Evolutionary conservation across 257 asterid species (phyloP).

Genomic region (Solanum gracilifrons): DNA sequence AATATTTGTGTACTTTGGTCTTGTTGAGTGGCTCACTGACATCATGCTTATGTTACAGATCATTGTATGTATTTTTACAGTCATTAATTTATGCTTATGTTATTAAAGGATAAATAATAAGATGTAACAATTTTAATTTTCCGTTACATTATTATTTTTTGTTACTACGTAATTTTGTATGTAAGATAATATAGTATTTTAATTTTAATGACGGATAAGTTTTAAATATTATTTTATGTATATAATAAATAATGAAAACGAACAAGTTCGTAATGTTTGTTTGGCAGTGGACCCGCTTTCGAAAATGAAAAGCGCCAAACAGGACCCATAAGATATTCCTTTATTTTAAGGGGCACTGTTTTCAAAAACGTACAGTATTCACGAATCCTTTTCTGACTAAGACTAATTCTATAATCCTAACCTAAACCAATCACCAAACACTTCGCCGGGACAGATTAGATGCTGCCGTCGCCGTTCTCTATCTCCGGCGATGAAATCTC

Average conservation of each 20-base stretch:
- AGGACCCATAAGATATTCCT: neutral
- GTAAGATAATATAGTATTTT: too few species aligned
- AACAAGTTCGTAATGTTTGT: neutral
- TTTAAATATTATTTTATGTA: too few species aligned
- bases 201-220: too few species aligned
- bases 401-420: neutral
- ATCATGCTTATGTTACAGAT: too few species aligned
- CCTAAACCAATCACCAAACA: slow-evolving; percentile 9
- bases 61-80: too few species aligned
- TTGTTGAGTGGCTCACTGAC: too few species aligned
- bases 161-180: too few species aligned
- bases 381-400: neutral
- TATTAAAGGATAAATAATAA: too few species aligned
- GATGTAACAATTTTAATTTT: too few species aligned
- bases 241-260: neutral
- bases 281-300: neutral
- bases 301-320: neutral
- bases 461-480: slow-evolving; percentile 15
- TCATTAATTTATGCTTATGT: too few species aligned
- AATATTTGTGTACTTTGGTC: too few species aligned
- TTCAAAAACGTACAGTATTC: slow-evolving; percentile 1
- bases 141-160: too few species aligned
- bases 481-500: slow-evolving; percentile 36
- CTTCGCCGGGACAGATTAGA: slow-evolving; percentile 19
- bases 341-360: slow-evolving; percentile 13